Evolutionary conservation across 495 filamentous ascomycete genomes (phyloP), one percentile per base, ranked within the genome.

Genomic region (Antarctomyces pellizariae): DNA sequence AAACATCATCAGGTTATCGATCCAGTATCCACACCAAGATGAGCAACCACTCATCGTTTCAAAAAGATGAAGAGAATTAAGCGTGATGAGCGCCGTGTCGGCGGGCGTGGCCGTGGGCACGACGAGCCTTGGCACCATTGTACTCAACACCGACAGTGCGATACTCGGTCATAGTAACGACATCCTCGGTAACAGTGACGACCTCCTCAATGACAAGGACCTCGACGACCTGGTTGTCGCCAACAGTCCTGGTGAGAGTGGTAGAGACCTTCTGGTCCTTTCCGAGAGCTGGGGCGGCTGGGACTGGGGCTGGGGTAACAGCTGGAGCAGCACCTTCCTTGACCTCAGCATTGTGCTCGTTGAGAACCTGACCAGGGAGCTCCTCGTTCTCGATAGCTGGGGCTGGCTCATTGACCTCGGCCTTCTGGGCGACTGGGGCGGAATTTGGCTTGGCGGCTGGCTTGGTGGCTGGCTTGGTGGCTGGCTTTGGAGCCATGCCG

Each of bases 171-270:
- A n/a, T n/a, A n/a, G n/a, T n/a, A n/a, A n/a, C n/a, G n/a, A n/a
- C n/a, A n/a, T n/a, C n/a, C n/a, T n/a, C 28, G 8, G 42, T 43
- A 1, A 43, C 34, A 9, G 39, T 45, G 7, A 45, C 35, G n/a
- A 38, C 21, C 26, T 50, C 38, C 28, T 46, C 42, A 22, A 52
- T 41, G 25, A 32, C 44, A 1, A 43, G 19, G n/a, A 50, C 29
- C 29, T 50, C 47, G 13, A 44, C 22, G 4, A 50, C 47, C 3
- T 14, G 28, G 5, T 38, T 37, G 13, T 36, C 24, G 10, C 18
- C 13, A 11, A 7, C 11, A 13, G 9, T 13, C n/a, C 18, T 2
- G 18, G 19, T 5, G 10, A 25, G 13, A 26, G 24, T 7, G 8
- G 7, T 26, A 12, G 13, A 9, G 14, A 10, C 25, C 4, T 13